A percentile compares a stretch with the other conserved stretches of the same genome.
Conservation (phyloP, 78 protist species). For the Dictyostelium brefeldianum region DNA sequence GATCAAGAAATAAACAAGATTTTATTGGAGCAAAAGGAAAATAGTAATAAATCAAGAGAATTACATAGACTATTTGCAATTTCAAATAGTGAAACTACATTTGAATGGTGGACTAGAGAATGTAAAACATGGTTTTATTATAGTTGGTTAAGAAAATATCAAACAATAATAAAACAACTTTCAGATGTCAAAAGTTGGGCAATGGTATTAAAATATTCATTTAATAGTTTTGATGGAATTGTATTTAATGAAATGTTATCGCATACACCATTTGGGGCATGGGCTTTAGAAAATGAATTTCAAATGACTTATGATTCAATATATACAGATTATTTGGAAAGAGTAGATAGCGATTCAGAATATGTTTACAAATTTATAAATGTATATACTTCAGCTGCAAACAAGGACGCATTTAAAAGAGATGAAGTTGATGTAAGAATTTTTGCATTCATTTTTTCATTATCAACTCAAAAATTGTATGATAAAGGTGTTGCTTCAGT, state of each 20-base stretch:
- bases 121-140: background rate
- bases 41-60: background rate
- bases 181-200: background rate
- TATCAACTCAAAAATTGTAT: background rate
- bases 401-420: background rate
- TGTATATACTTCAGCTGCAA: background rate
- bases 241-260: background rate
- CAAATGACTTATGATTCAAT: background rate
- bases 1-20: no score
- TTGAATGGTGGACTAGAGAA: background rate
- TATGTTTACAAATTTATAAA: background rate
- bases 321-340: background rate
- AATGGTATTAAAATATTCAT: background rate
- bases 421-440: background rate
- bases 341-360: background rate
- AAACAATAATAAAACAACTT: background rate
- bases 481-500: background rate
- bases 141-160: background rate
- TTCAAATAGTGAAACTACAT: no score
- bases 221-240: background rate
- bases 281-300: no score
- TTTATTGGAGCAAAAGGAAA: no score
- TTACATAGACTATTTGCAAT: background rate
- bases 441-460: background rate
- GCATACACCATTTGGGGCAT: no score